Evolutionary conservation across 2,329 filamentous ascomycete genomes (phyloP).

Genomic region (Scedosporium apiospermum): DNA sequence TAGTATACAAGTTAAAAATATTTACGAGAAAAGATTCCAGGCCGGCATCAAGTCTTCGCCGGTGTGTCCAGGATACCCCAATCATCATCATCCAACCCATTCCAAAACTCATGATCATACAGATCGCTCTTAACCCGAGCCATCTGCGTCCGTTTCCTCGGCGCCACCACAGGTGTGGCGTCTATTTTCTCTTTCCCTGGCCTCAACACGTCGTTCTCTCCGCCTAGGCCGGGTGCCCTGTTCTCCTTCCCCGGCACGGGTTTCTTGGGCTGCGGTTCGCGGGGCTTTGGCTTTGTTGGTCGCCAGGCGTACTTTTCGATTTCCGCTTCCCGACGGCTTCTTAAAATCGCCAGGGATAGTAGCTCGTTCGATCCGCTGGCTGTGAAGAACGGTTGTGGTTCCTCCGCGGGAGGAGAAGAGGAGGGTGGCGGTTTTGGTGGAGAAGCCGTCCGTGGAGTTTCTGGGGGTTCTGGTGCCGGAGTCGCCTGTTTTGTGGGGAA

Average conservation of each 20-base stretch:
- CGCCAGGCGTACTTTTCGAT: conserved; percentile 18
- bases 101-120: too few species aligned
- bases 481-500: conserved; percentile 4
- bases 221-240: background rate
- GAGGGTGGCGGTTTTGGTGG: conserved; percentile 8
- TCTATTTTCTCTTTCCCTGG: background rate
- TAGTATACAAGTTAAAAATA: too few species aligned
- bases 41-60: too few species aligned
- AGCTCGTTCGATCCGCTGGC: conserved; percentile 25
- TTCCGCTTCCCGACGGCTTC: conserved; percentile 24
- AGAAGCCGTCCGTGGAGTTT: background rate
- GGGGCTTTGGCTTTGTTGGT: conserved; percentile 14
- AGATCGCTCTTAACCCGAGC: background rate
- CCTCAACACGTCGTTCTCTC: background rate
- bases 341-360: conserved; percentile 22
- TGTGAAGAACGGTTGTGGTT: conserved; percentile 24
- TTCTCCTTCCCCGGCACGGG: background rate
- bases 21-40: too few species aligned
- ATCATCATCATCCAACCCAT: too few species aligned
- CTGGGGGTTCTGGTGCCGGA: background rate
- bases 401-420: conserved; percentile 5
- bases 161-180: background rate
- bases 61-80: too few species aligned
- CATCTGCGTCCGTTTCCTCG: background rate
- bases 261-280: background rate